Percentiles rank a stretch among this genome's conserved stretches.
Conservation (phyloP, 768 basidiomycete species). For the Leccinum truebloodii region DNA sequence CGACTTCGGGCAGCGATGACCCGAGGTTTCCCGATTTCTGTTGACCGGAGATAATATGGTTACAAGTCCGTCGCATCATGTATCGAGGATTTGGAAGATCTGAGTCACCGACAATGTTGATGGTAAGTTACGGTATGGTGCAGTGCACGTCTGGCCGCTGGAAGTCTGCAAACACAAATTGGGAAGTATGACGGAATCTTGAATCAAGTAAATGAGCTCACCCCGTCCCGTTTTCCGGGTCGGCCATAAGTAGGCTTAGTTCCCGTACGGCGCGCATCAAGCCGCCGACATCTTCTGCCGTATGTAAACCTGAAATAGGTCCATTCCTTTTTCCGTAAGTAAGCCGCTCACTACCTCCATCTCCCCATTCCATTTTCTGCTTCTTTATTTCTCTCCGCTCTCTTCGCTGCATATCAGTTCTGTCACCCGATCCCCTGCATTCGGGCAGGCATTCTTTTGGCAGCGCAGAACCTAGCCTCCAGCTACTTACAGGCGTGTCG, state of each 20-base stretch:
- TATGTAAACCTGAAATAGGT: not conserved
- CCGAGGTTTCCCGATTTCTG: not conserved
- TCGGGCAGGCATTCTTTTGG: not conserved
- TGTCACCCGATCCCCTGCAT: not conserved
- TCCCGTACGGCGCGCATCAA: too few relatives aligned
- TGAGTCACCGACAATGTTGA: not conserved
- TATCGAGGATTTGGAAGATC: not conserved
- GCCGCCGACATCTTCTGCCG: not conserved
- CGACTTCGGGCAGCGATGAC: not conserved
- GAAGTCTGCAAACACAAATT: too few relatives aligned
- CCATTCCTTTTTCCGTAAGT: not conserved
- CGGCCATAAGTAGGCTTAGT: too few relatives aligned
- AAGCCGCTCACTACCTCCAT: not conserved
- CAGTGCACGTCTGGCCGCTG: not conserved
- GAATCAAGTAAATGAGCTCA: too few relatives aligned
- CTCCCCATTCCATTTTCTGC: not conserved
- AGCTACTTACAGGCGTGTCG: not conserved
- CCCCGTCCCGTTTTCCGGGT: too few relatives aligned
- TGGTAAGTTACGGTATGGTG: not conserved
- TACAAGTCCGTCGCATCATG: not conserved
- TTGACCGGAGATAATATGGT: not conserved
- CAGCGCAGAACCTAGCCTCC: not conserved
- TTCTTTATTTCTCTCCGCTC: not conserved
- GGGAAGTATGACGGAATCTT: too few relatives aligned
- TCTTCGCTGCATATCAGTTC: not conserved